Base-by-base conservation (phyloP, 2,329 filamentous ascomycete genomes). In the Talaromyces sp. region DNA sequence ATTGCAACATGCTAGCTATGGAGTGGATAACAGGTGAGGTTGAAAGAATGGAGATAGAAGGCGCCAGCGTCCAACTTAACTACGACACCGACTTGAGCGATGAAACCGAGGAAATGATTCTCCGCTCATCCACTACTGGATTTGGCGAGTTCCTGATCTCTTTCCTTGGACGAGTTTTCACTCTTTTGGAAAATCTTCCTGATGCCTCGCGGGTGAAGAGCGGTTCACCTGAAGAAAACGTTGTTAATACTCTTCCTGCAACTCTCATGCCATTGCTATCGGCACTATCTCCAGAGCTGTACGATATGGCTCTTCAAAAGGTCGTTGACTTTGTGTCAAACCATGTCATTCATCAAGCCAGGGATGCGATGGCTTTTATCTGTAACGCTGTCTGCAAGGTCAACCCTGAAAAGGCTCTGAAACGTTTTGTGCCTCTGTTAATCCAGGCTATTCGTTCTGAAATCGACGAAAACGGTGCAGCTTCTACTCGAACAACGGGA, bases 361-460 rank as follows among this genome's bases (percentile, higher is more conserved):
- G 93, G 63, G 94, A 99, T 78, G 93, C 94, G 7, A 97, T 99
- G 89, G 94, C 95, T 1, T 99, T 96, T 81, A 97, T 97, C 56
- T 89, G 93, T 75, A 97, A 97, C 73, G 89, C 91, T 0, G 81
- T 99, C 22, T 96, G 94, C 80, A 97, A 97, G 75, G 91, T 96
- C 64, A 90, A 95, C 65, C 92, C 95, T 0, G 87, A 93, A 70
- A 97, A 97, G 77, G 91, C 94, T 0, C 80, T 99, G 53, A 94
- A 92, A 70, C 85, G 91, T 13, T 89, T 99, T 57, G 82, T 99
- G 33, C 94, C 94, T 1, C 91, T 96, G 78, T 80, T 97, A 55
- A 88, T 96, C 53, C 83, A 89, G 70, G 92, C 90, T 58, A 99
- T 99, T 63, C 89, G 92, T 62, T 96, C 91, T 61, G 94, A 99